phyloP scores from a whole-genome alignment of 2,329 filamentous ascomycete species.

The Aspergillus carbonarius region DNA sequence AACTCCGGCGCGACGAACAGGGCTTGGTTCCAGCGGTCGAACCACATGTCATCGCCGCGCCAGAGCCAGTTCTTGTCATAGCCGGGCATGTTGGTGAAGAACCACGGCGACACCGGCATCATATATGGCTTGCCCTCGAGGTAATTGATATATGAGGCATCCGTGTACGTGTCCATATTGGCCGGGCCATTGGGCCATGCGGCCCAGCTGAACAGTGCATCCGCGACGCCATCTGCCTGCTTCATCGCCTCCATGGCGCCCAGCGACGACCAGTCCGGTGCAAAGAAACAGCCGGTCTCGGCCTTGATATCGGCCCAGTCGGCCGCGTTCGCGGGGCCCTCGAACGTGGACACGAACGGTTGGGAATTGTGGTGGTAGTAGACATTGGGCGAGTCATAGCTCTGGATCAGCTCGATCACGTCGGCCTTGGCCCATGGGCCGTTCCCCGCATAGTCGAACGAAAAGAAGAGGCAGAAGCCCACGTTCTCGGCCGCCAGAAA shows the following conservation, averaged over 20 bases:
- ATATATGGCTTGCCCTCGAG: conserved; percentile 44
- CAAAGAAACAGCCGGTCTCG: conserved; percentile 43
- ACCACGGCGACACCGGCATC: conserved; percentile 59
- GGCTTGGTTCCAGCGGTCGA: conserved; percentile 57
- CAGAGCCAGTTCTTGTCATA: conserved; percentile 64
- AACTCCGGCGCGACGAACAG: conserved; percentile 51
- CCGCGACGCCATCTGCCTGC: conserved; percentile 28
- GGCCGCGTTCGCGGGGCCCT: conserved; percentile 41
- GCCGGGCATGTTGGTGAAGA: conserved; percentile 55
- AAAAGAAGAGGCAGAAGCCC: conserved; percentile 37
- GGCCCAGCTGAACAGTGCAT: conserved; percentile 44
- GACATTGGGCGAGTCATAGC: conserved; percentile 21
- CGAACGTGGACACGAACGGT: conserved; percentile 45
- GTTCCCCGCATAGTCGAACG: conserved; percentile 39
- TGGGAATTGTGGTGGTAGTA: conserved; percentile 22
- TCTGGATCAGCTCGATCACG: conserved; percentile 24
- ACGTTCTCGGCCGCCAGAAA: conserved; percentile 23
- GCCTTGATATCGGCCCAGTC: conserved; percentile 49
- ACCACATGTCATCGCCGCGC: conserved; percentile 60
- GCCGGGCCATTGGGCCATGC: conserved; percentile 43
- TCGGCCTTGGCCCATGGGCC: conserved; percentile 28
- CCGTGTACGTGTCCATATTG: conserved; percentile 36
- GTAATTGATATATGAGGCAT: conserved; percentile 41
- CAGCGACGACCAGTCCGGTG: conserved; percentile 47
- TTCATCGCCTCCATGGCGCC: conserved; percentile 30